Evolutionary conservation across 441 rosid genomes (phyloP).

Genomic region (Syzygium syzygioides): DNA sequence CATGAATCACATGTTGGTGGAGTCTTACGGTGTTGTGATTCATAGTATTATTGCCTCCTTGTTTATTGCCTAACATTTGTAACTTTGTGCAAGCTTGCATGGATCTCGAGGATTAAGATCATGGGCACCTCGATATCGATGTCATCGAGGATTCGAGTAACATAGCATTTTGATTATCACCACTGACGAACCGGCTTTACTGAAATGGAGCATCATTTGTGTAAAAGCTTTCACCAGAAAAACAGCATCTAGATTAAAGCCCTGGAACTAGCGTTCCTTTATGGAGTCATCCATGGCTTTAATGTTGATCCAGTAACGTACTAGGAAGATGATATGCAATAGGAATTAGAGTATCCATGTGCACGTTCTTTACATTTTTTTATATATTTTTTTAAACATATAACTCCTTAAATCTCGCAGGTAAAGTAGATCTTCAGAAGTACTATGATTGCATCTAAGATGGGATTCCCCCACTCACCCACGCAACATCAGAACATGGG

Average conservation of each 20-base stretch:
- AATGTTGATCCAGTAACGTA: not conserved
- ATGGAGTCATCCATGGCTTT: no score
- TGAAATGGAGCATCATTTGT: not conserved
- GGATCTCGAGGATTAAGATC: not conserved
- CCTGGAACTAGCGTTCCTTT: no score
- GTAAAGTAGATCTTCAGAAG: no score
- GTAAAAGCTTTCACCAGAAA: no score
- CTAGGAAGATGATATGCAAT: not conserved
- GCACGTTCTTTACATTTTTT: not conserved
- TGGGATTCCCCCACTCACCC: no score
- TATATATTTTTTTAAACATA: not conserved
- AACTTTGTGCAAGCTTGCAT: not conserved
- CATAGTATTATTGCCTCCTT: not conserved
- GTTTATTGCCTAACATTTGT: not conserved
- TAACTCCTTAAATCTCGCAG: no score
- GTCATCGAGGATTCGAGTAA: not conserved
- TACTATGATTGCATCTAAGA: no score
- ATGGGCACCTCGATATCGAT: not conserved
- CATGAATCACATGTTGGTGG: not conserved
- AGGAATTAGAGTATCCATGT: not conserved
- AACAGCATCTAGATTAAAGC: no score
- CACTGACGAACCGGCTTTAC: not conserved
- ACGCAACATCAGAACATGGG: no score
- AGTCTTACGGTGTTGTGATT: not conserved
- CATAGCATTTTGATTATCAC: not conserved